Conservation (phyloP, 257 asterid genomes). For the Rauvolfia tetraphylla region DNA sequence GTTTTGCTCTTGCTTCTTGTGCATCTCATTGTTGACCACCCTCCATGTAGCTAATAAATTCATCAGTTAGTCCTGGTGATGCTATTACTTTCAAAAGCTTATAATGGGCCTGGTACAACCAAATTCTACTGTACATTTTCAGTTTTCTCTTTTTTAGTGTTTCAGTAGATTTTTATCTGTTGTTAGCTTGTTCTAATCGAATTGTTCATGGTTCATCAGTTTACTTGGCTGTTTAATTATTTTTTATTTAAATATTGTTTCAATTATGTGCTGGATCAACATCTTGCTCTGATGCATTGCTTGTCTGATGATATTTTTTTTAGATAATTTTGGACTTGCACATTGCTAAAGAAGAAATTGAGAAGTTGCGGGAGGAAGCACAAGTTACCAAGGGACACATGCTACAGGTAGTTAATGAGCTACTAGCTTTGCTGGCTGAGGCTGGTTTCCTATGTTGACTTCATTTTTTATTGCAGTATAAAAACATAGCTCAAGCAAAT, state of each 20-base stretch:
- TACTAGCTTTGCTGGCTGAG: not conserved
- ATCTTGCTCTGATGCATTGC: constrained; percentile 2
- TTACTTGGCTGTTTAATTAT: not conserved
- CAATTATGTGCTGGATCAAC: not conserved
- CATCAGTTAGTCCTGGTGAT: not conserved
- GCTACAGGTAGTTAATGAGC: constrained; percentile 56
- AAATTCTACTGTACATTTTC: not conserved
- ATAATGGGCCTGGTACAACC: not conserved
- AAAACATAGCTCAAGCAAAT: constrained; percentile 77
- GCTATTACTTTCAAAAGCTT: not conserved
- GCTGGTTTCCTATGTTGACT: constrained; percentile 26
- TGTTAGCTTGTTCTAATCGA: not conserved
- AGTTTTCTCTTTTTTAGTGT: not conserved
- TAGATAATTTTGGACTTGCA: constrained; percentile 45
- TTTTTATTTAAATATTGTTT: not conserved
- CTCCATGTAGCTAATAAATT: not conserved
- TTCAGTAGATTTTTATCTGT: not conserved
- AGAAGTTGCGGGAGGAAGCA: constrained; percentile 60
- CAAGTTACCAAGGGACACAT: constrained; percentile 69
- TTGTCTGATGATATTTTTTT: not conserved
- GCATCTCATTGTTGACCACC: not conserved
- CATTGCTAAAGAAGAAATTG: constrained; percentile 48
- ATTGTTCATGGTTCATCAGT: not conserved
- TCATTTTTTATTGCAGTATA: constrained; percentile 51
- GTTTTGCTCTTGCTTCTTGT: not conserved